These are phyloP conservation scores for Gremmenia infestans DNA, from an alignment of 2,329 filamentous ascomycete genomes.

Conservation along the genomic window DNA sequence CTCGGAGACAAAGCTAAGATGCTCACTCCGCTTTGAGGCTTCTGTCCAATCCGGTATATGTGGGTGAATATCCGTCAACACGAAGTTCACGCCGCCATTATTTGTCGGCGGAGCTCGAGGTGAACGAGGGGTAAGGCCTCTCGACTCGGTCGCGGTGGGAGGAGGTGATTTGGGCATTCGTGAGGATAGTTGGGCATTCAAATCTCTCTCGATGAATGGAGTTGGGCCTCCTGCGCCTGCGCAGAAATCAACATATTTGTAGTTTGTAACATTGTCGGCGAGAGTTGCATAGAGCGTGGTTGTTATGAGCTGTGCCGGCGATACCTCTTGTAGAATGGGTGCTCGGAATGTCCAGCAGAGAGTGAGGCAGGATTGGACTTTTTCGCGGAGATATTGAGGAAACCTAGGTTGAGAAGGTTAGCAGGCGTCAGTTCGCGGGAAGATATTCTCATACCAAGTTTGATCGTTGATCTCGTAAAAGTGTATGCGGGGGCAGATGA, in stretches of 20 bases:
- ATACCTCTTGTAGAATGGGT: constrained; percentile 51
- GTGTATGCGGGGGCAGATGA: constrained; percentile 53
- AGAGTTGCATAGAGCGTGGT: constrained; percentile 49
- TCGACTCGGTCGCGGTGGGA: constrained; percentile 5
- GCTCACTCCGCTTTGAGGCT: constrained; percentile 46
- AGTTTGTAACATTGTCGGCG: constrained; percentile 41
- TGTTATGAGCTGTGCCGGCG: constrained; percentile 58
- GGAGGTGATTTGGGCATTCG: constrained; percentile 23
- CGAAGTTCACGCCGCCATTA: constrained; percentile 45
- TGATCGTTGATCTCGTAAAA: constrained; percentile 66
- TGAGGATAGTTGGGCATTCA: constrained; percentile 45
- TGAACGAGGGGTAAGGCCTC: constrained; percentile 20
- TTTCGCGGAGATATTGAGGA: constrained; percentile 57
- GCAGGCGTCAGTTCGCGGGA: constrained; percentile 5
- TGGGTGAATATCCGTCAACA: constrained; percentile 63
- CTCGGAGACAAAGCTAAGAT: constrained; percentile 54
- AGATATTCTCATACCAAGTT: constrained; percentile 45
- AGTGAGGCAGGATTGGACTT: constrained; percentile 61
- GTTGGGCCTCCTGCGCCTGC: constrained; percentile 70
- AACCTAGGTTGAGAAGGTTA: constrained; percentile 44
- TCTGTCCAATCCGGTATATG: constrained; percentile 55
- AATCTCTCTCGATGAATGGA: constrained; percentile 53
- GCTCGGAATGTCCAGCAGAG: constrained; percentile 57
- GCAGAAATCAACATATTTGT: constrained; percentile 71
- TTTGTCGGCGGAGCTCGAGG: constrained; percentile 16